phyloP scores from a whole-genome alignment of 2,329 filamentous ascomycete species.

The Pleurostoma richardsiae region DNA sequence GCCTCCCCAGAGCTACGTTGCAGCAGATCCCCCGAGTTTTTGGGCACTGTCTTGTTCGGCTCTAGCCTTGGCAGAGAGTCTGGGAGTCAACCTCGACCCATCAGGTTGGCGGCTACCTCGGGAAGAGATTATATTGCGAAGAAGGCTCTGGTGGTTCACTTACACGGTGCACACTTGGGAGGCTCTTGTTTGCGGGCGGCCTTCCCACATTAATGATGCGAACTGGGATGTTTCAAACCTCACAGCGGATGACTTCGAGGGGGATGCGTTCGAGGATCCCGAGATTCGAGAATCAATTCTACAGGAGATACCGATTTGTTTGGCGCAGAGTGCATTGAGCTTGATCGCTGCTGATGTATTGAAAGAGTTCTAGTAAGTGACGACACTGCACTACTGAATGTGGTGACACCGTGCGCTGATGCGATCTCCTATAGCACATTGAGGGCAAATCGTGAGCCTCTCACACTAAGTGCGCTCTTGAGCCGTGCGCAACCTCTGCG shows the following conservation, averaged over 20 bases:
- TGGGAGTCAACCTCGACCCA: constrained; percentile 15
- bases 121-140: constrained; percentile 13
- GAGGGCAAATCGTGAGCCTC: constrained; percentile 3
- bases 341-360: constrained; percentile 15
- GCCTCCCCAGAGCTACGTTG: constrained; percentile 15
- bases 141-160: constrained; percentile 18
- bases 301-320: constrained; percentile 10
- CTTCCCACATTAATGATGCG: constrained; percentile 12
- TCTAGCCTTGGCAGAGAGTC: constrained; percentile 15
- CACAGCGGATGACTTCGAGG: constrained; percentile 12
- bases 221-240: constrained; percentile 15
- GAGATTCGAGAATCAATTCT: constrained; percentile 1
- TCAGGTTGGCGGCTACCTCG: constrained; percentile 14
- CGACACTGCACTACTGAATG: background rate
- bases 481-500: constrained; percentile 15
- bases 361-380: constrained; percentile 16
- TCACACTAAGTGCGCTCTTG: constrained; percentile 9
- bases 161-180: constrained; percentile 15
- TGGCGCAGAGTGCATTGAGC: constrained; percentile 13
- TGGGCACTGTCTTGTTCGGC: constrained; percentile 17
- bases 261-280: constrained; percentile 1
- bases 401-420: background rate
- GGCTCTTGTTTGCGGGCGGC: constrained; percentile 12
- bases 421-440: constrained; percentile 5
- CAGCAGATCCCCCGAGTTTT: constrained; percentile 12